phyloP scores from a whole-genome alignment of 805 yeast genomes.

The Hanseniaspora hatyaiensis region DNA sequence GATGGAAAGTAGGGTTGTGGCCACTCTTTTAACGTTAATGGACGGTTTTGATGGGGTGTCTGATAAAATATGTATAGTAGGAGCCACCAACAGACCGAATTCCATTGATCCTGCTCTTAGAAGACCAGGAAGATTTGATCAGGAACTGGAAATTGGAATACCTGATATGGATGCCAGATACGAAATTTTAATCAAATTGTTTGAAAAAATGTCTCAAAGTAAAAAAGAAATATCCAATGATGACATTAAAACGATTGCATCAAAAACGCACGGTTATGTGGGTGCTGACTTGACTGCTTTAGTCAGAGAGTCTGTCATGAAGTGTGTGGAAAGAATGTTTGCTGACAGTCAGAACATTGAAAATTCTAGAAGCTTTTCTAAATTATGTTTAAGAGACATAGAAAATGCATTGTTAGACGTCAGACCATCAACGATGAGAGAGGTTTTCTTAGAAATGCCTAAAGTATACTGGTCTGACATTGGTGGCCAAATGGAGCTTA shows the following conservation, averaged over 20 bases:
- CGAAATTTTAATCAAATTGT: slow-evolving; percentile 57
- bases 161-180: slow-evolving; percentile 75
- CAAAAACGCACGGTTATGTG: slow-evolving; percentile 88
- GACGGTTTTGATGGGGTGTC: slow-evolving; percentile 53
- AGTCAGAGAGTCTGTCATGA: slow-evolving; percentile 78
- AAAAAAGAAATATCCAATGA: slow-evolving; percentile 39
- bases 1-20: slow-evolving; percentile 80
- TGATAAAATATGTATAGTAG: slow-evolving; percentile 49
- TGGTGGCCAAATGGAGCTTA: slow-evolving; percentile 84
- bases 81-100: slow-evolving; percentile 65
- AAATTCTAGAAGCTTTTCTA: no score
- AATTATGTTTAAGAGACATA: slow-evolving; percentile 46
- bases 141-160: slow-evolving; percentile 79
- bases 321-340: slow-evolving; percentile 57
- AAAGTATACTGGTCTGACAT: slow-evolving; percentile 87
- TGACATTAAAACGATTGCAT: slow-evolving; percentile 49
- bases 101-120: slow-evolving; percentile 60
- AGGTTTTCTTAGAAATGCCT: slow-evolving; percentile 86
- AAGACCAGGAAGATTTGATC: slow-evolving; percentile 82
- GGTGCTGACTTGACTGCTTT: slow-evolving; percentile 91
- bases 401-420: slow-evolving; percentile 63
- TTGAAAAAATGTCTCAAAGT: slow-evolving; percentile 34
- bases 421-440: slow-evolving; percentile 94
- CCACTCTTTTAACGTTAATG: slow-evolving; percentile 72
- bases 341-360: slow-evolving; percentile 17